A percentile compares a stretch with the other conserved stretches of the same genome.
phyloP scores from a whole-genome alignment of 1,284 basidiomycete genomes.

The Exobasidium cylindrosporum region DNA sequence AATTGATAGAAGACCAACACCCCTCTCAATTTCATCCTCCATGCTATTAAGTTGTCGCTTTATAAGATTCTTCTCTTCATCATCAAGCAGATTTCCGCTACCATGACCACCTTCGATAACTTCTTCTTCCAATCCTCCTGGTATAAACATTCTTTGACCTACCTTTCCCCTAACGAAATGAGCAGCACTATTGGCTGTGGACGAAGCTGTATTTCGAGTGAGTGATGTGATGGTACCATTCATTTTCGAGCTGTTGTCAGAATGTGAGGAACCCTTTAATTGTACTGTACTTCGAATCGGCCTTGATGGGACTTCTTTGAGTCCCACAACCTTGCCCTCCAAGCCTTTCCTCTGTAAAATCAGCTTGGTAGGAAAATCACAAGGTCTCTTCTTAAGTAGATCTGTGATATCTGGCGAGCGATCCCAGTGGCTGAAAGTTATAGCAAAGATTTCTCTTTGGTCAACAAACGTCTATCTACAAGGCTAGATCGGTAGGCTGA shows the following conservation, averaged over 20 bases:
- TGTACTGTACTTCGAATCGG: slow-evolving; percentile 13
- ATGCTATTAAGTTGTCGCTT: slow-evolving; percentile 8
- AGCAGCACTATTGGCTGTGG: slow-evolving; percentile 2
- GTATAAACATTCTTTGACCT: slow-evolving; percentile 24
- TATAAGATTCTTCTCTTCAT: slow-evolving; percentile 50
- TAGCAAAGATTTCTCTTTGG: too few relatives aligned
- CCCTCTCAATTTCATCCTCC: slow-evolving; percentile 16
- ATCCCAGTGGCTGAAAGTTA: slow-evolving; percentile 6
- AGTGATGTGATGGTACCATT: slow-evolving; percentile 34
- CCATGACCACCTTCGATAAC: slow-evolving; percentile 45
- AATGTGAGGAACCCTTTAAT: slow-evolving; percentile 70
- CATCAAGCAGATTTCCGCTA: slow-evolving; percentile 48
- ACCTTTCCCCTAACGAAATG: slow-evolving; percentile 27
- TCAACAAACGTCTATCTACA: too few relatives aligned
- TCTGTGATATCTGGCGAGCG: neutral
- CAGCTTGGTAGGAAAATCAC: slow-evolving; percentile 3
- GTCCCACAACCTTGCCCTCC: slow-evolving; percentile 42
- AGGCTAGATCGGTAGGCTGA: neutral
- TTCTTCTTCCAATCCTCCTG: slow-evolving; percentile 59
- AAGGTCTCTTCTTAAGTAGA: neutral
- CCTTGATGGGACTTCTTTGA: slow-evolving; percentile 16
- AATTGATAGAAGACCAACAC: slow-evolving; percentile 51
- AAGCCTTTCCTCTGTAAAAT: slow-evolving; percentile 40
- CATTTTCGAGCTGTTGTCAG: slow-evolving; percentile 62
- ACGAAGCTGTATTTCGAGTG: slow-evolving; percentile 20